Evolutionary conservation across 2,329 filamentous ascomycete species (phyloP).

Genomic region (Colletotrichum spaethianum): DNA sequence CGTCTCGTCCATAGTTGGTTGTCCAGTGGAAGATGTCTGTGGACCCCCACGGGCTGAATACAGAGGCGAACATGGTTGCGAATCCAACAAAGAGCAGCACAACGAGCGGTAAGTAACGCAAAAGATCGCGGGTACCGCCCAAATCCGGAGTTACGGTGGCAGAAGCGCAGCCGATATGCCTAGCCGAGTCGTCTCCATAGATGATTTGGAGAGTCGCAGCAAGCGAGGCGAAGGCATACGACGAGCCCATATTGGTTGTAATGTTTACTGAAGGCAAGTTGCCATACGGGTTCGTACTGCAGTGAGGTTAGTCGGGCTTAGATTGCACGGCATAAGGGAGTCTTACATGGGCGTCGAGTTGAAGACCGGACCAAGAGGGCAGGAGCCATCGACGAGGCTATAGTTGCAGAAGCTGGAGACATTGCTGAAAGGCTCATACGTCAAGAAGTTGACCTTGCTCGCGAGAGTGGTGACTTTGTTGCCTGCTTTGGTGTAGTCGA

Average conservation of each 20-base stretch:
- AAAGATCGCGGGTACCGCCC: constrained; percentile 76
- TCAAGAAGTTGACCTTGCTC: constrained; percentile 80
- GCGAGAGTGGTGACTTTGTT: constrained; percentile 81
- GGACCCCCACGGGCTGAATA: constrained; percentile 95
- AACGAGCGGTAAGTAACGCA: constrained; percentile 83
- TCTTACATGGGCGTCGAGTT: constrained; percentile 58
- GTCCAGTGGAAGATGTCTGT: constrained; percentile 94
- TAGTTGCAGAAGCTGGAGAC: constrained; percentile 76
- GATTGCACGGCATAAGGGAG: too few relatives aligned
- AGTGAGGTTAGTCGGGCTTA: constrained; percentile 12
- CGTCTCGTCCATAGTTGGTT: constrained; percentile 97
- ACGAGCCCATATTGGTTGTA: constrained; percentile 81
- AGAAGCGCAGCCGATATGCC: constrained; percentile 83
- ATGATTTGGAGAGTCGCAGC: constrained; percentile 80
- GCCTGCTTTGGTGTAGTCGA: constrained; percentile 66
- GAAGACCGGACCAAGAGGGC: constrained; percentile 84
- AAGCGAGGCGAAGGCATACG: constrained; percentile 89
- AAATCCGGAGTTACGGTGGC: constrained; percentile 88
- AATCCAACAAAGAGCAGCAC: constrained; percentile 85
- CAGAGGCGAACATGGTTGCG: constrained; percentile 86
- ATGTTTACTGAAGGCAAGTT: constrained; percentile 81
- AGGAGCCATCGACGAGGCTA: constrained; percentile 71
- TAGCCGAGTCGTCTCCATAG: constrained; percentile 76
- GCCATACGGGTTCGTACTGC: constrained; percentile 47
- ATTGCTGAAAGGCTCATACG: constrained; percentile 77